A percentile compares a stretch with the other conserved stretches of the same genome.
phyloP scores from a whole-genome alignment of 345 rosid genomes.

The Corymbia maculata region DNA sequence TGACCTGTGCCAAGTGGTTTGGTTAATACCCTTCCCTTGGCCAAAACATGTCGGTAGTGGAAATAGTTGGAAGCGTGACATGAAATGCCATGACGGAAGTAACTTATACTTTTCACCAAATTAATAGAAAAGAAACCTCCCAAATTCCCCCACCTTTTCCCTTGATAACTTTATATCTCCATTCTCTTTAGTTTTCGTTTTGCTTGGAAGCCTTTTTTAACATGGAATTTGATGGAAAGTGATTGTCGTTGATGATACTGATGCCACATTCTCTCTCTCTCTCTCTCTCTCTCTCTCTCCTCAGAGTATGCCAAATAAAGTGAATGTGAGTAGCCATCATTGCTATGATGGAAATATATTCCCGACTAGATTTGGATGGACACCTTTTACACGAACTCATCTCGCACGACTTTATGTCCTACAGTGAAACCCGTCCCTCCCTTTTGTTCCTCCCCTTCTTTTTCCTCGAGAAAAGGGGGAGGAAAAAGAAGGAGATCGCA shows the following conservation, averaged over 20 bases:
- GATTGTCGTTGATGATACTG: conserved; percentile 14
- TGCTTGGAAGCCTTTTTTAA: conserved; percentile 43
- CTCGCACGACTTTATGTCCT: conserved; percentile 13
- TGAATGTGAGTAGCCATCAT: conserved; percentile 32
- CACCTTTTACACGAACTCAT: conserved; percentile 10
- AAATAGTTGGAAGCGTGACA: not conserved
- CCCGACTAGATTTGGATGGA: conserved; percentile 32
- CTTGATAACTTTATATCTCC: conserved; percentile 30
- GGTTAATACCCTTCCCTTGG: not conserved
- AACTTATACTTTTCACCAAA: not conserved
- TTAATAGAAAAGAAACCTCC: not conserved
- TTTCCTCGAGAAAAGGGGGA: conserved; percentile 1
- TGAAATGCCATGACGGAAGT: not conserved
- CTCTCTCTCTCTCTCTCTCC: not conserved
- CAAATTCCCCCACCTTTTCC: not conserved
- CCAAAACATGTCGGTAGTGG: not conserved
- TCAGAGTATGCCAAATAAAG: conserved; percentile 17
- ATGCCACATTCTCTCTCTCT: not conserved
- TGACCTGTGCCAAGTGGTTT: not conserved
- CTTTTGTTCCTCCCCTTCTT: not conserved
- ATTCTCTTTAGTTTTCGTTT: conserved; percentile 12
- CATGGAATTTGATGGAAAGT: conserved; percentile 46
- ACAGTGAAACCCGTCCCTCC: conserved; percentile 8
- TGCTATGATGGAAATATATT: conserved; percentile 38
- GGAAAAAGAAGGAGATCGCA: conserved; percentile 18